phyloP scores from a whole-genome alignment of 352 stramenopile species.

The Pythium dissimile region DNA sequence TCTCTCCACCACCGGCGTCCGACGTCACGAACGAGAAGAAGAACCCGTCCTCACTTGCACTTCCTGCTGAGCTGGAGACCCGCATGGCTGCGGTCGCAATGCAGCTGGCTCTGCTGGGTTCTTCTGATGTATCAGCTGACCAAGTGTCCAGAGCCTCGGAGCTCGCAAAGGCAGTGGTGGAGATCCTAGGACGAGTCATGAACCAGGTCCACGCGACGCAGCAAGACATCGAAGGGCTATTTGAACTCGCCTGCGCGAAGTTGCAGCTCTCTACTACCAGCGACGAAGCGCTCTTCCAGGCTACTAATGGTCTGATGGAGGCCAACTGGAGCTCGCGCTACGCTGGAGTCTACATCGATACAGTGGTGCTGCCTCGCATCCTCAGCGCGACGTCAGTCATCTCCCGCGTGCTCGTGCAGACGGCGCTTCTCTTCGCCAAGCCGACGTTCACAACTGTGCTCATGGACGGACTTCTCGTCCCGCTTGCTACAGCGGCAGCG shows the following conservation, averaged over 20 bases:
- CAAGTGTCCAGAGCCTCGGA: conserved; percentile 24
- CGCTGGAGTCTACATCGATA: conserved; percentile 52
- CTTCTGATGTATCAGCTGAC: conserved; percentile 27
- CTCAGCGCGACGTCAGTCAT: conserved; percentile 55
- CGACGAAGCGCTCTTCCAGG: conserved; percentile 58
- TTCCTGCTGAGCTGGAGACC: conserved; percentile 36
- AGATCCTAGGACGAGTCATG: conserved; percentile 57
- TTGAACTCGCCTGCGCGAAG: conserved; percentile 37
- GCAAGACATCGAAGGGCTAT: conserved; percentile 47
- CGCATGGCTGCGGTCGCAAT: conserved; percentile 38
- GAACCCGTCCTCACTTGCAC: not conserved
- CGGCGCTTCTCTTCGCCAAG: conserved; percentile 45
- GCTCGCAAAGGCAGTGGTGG: conserved; percentile 23
- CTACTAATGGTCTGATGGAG: conserved; percentile 58
- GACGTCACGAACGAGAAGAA: not conserved
- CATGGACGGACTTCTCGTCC: conserved; percentile 51
- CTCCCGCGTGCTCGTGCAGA: conserved; percentile 68
- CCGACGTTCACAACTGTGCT: conserved; percentile 37
- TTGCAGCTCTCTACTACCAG: conserved; percentile 45
- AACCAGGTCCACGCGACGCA: conserved; percentile 57
- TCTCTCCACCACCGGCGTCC: not conserved
- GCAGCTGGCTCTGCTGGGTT: conserved; percentile 38
- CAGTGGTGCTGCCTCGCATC: conserved; percentile 58
- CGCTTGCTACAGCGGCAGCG: conserved; percentile 31
- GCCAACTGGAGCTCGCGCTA: conserved; percentile 73